These are phyloP conservation scores for Ogataea pignaliae DNA, from an alignment of 805 yeast genomes.

Conservation along the genomic window DNA sequence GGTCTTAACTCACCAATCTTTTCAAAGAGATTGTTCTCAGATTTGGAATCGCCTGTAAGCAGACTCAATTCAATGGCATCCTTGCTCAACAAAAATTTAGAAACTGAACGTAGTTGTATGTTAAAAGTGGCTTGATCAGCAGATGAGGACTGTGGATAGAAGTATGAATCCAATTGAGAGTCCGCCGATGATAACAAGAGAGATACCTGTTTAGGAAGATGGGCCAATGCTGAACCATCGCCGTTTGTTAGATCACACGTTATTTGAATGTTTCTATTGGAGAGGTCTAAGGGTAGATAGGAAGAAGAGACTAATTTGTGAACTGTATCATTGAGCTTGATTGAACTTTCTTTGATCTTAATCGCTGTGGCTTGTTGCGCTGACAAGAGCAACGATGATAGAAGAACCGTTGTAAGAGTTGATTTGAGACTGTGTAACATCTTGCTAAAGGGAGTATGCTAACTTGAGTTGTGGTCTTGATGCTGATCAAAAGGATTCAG, in stretches of 20 bases:
- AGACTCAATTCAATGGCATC: conserved; percentile 20
- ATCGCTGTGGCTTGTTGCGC: too few relatives aligned
- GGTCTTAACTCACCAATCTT: conserved; percentile 20
- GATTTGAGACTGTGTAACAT: too few relatives aligned
- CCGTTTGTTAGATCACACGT: conserved; percentile 15
- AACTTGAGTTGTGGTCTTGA: too few relatives aligned
- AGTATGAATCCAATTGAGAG: conserved; percentile 14
- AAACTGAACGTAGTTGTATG: conserved; percentile 18
- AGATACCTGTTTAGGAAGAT: conserved; percentile 24
- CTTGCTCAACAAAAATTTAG: conserved; percentile 17
- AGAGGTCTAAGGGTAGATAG: too few relatives aligned
- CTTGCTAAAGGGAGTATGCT: too few relatives aligned
- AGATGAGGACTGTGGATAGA: conserved; percentile 15
- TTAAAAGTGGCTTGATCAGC: conserved; percentile 10
- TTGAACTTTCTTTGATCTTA: too few relatives aligned
- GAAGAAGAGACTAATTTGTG: too few relatives aligned
- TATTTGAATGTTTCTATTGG: neutral
- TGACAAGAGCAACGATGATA: too few relatives aligned
- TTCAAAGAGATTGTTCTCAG: conserved; percentile 9
- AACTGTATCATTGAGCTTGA: too few relatives aligned
- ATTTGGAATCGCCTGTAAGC: conserved; percentile 25
- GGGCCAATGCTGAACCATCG: neutral
- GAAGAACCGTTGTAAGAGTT: too few relatives aligned
- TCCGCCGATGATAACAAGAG: conserved; percentile 15
- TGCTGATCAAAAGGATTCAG: too few relatives aligned